Evolutionary conservation across 352 stramenopile genomes (phyloP).

Genomic region (Phytophthora europaea): DNA sequence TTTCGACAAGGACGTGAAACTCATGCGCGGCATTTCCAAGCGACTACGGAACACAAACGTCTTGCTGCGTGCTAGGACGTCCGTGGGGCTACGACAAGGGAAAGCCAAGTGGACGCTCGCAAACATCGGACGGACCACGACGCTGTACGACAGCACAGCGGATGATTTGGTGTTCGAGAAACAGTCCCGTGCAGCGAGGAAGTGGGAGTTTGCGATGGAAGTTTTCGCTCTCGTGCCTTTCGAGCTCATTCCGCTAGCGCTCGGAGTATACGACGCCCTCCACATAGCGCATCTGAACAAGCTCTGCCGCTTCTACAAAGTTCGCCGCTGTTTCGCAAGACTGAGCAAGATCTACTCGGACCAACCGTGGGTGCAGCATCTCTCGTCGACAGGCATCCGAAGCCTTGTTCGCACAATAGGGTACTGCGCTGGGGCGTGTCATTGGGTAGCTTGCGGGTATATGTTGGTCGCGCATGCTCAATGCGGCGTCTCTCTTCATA

Average conservation of each 20-base stretch:
- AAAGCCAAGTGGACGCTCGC: constrained; percentile 55
- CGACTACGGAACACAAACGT: constrained; percentile 37
- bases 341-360: constrained; percentile 61
- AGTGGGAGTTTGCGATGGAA: constrained; percentile 52
- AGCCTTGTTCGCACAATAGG: constrained; percentile 49
- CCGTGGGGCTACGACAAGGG: constrained; percentile 9
- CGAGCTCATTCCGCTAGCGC: constrained; percentile 51
- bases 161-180: neutral
- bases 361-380: constrained; percentile 41
- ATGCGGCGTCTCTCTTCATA: constrained; percentile 56
- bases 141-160: constrained; percentile 6
- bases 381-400: constrained; percentile 65
- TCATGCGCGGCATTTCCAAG: constrained; percentile 44
- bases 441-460: constrained; percentile 72
- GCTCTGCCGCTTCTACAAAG: constrained; percentile 54
- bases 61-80: constrained; percentile 1
- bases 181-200: constrained; percentile 20
- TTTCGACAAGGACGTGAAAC: constrained; percentile 64
- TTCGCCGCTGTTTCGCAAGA: constrained; percentile 47
- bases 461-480: constrained; percentile 38
- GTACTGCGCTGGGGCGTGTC: constrained; percentile 33
- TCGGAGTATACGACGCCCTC: constrained; percentile 49
- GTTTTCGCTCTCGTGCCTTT: constrained; percentile 57
- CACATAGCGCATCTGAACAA: constrained; percentile 66
- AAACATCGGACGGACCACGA: constrained; percentile 34